Conservation (phyloP, 2,329 filamentous ascomycete genomes). For the Fusarium anthophilum region DNA sequence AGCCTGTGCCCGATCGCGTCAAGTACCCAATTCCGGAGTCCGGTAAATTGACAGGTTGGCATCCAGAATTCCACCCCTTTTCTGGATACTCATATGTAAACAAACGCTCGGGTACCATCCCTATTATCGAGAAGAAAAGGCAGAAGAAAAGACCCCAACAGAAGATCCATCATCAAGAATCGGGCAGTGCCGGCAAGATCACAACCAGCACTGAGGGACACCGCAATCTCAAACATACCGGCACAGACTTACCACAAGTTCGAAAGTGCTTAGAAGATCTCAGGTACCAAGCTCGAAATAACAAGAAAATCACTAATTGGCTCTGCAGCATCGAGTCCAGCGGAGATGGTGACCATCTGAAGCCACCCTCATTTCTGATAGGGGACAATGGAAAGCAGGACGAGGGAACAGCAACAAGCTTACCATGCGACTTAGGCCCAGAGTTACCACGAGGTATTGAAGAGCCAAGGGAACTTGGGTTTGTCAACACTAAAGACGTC, state of each 20-base stretch:
- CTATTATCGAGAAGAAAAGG: neutral
- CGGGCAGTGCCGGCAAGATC: neutral
- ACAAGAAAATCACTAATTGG: conserved; percentile 3
- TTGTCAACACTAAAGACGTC: neutral
- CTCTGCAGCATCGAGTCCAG: neutral
- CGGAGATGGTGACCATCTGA: neutral
- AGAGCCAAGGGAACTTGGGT: neutral
- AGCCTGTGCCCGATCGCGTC: conserved; percentile 7
- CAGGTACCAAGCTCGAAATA: neutral
- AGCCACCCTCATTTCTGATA: neutral
- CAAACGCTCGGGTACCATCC: conserved; percentile 13
- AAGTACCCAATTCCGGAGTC: neutral
- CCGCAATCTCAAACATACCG: neutral
- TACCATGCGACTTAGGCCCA: neutral
- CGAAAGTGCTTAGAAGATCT: neutral
- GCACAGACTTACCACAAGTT: neutral
- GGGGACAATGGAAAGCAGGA: neutral
- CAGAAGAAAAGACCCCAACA: neutral
- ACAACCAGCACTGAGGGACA: neutral
- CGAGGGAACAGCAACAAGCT: neutral
- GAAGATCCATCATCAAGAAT: neutral
- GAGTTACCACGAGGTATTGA: neutral
- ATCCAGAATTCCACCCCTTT: conserved; percentile 25
- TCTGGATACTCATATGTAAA: conserved; percentile 21
- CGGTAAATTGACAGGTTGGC: neutral